phyloP scores from a whole-genome alignment of 345 rosid genomes.

The Alliaria petiolata region DNA sequence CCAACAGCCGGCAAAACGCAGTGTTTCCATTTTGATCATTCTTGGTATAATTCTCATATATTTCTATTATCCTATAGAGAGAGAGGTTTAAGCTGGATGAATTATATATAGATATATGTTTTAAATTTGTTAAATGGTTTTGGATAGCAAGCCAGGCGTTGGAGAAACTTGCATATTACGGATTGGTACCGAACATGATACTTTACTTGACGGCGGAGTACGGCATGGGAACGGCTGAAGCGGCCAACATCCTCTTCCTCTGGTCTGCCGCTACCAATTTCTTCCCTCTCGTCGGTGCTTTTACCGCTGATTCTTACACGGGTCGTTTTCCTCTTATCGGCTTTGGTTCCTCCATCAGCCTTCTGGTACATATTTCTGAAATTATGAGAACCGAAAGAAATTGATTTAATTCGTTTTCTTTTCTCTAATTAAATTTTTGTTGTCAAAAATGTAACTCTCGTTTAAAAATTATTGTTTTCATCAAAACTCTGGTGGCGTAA shows the following conservation, averaged over 20 bases:
- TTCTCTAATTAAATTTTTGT: no score
- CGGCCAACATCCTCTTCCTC: conserved; percentile 43
- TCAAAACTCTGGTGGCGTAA: no score
- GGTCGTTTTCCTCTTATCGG: conserved; percentile 60
- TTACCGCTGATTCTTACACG: conserved; percentile 60
- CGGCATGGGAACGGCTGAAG: conserved; percentile 42
- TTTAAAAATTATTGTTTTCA: no score
- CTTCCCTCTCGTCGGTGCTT: conserved; percentile 55
- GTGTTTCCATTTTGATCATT: conserved; percentile 51
- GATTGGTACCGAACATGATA: conserved; percentile 57
- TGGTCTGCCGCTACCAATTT: conserved; percentile 60
- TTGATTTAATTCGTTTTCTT: neutral
- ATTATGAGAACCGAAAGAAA: neutral
- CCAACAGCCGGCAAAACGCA: conserved; percentile 34
- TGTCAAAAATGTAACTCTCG: no score
- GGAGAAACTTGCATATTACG: conserved; percentile 53
- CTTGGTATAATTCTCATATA: conserved; percentile 38
- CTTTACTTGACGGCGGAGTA: conserved; percentile 51
- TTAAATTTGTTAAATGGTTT: neutral
- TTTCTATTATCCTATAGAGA: neutral
- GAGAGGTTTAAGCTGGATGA: neutral
- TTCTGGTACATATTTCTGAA: conserved; percentile 38
- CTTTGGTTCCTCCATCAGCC: conserved; percentile 41
- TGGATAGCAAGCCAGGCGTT: conserved; percentile 57
- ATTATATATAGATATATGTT: no score